Percentiles rank a stretch among this genome's conserved stretches.
Conservation (phyloP, 352 stramenopile genomes). For the Phytophthora tentaculata region DNA sequence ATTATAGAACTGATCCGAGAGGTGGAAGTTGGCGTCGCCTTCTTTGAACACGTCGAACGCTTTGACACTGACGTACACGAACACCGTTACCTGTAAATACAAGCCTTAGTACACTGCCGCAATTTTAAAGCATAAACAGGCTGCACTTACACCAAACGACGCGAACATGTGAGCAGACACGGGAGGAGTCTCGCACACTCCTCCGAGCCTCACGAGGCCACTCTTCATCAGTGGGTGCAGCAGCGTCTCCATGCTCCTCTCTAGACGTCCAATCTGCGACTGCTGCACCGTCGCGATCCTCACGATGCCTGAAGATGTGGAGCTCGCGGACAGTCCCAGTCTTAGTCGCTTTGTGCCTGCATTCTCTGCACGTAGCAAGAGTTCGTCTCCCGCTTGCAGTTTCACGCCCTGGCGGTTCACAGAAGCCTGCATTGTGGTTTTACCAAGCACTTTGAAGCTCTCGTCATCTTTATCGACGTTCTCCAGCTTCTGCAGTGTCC, state of each 20-base stretch:
- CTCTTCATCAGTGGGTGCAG: constrained; percentile 74
- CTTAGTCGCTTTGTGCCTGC: constrained; percentile 71
- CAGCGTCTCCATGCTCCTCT: constrained; percentile 63
- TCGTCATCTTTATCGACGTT: constrained; percentile 16
- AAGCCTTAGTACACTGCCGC: no score
- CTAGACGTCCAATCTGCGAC: constrained; percentile 60
- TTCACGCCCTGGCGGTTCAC: constrained; percentile 54
- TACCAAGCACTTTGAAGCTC: constrained; percentile 55
- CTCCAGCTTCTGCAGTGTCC: constrained; percentile 32
- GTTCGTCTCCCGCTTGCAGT: constrained; percentile 47
- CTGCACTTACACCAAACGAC: constrained; percentile 55
- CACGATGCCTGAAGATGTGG: constrained; percentile 49
- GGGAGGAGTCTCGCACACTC: constrained; percentile 54
- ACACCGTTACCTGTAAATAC: constrained; percentile 50
- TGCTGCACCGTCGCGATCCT: constrained; percentile 59
- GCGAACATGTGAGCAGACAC: constrained; percentile 66
- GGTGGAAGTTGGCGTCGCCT: constrained; percentile 58
- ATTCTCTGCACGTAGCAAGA: constrained; percentile 74
- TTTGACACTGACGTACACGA: constrained; percentile 63
- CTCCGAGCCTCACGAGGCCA: constrained; percentile 51
- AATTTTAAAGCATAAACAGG: no score
- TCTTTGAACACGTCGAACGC: constrained; percentile 77
- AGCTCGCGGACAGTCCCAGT: constrained; percentile 20
- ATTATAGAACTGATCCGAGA: constrained; percentile 67
- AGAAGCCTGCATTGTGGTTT: constrained; percentile 45